Evolutionary conservation across 2,329 filamentous ascomycete genomes (phyloP).

Genomic region (Nakataea oryzae): DNA sequence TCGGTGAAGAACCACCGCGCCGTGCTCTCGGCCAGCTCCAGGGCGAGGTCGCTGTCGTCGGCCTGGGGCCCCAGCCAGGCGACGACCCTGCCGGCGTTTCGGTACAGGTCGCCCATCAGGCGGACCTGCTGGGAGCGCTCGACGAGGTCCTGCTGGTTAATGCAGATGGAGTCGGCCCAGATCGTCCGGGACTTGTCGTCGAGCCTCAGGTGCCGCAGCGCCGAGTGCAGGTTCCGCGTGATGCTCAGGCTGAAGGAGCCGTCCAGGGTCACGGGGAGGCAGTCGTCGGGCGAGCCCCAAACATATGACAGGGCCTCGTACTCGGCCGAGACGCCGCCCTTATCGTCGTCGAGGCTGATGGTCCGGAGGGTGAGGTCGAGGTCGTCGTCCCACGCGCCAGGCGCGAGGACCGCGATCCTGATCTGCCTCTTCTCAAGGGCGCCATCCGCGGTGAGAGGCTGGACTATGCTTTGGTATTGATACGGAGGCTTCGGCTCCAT

Average conservation of each 20-base stretch:
- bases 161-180: constrained; percentile 11
- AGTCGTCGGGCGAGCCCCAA: too few species aligned
- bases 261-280: not conserved
- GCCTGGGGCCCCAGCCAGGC: constrained; percentile 4
- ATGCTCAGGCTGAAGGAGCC: not conserved
- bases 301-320: not conserved
- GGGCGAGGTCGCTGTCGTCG: not conserved
- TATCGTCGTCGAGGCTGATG: too few species aligned
- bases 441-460: too few species aligned
- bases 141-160: constrained; percentile 8
- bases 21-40: too few species aligned
- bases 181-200: constrained; percentile 1
- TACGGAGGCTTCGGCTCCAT: too few species aligned
- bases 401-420: too few species aligned
- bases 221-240: not conserved
- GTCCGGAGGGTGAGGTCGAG: too few species aligned
- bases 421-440: too few species aligned
- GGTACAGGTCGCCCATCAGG: constrained; percentile 9
- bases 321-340: too few species aligned
- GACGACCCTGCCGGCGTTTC: constrained; percentile 1
- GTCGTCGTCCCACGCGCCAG: too few species aligned
- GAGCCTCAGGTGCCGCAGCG: not conserved
- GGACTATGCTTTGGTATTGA: too few species aligned
- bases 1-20: not conserved
- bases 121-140: constrained; percentile 8